Evolutionary conservation across 2,329 filamentous ascomycete genomes (phyloP).

Genomic region (Pyrenophora tritici-repentis): DNA sequence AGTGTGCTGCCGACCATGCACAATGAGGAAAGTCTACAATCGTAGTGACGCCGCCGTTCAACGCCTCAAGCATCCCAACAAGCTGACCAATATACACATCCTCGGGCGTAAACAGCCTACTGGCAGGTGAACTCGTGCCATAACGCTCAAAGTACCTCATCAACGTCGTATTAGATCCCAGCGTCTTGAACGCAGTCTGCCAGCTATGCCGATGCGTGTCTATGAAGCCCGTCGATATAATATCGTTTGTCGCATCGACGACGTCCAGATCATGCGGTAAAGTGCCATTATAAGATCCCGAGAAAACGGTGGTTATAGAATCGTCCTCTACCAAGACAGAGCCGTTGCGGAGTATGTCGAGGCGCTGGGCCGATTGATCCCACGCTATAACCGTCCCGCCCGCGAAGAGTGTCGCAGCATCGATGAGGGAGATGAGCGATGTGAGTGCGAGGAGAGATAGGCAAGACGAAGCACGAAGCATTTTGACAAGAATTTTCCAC

Average conservation of each 20-base stretch:
- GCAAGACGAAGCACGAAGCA: neutral
- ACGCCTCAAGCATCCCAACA: slow-evolving; percentile 54
- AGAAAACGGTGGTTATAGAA: slow-evolving; percentile 34
- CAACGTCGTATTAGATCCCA: slow-evolving; percentile 56
- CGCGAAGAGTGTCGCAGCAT: slow-evolving; percentile 10
- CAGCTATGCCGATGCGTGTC: slow-evolving; percentile 58
- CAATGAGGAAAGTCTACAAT: slow-evolving; percentile 46
- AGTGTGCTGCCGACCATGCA: slow-evolving; percentile 50
- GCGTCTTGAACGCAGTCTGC: slow-evolving; percentile 61
- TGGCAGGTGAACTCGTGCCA: slow-evolving; percentile 11
- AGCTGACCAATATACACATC: slow-evolving; percentile 32
- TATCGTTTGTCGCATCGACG: slow-evolving; percentile 55
- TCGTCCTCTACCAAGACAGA: slow-evolving; percentile 51
- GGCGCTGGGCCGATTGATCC: slow-evolving; percentile 41
- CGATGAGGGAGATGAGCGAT: slow-evolving; percentile 1
- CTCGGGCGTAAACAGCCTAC: slow-evolving; percentile 17
- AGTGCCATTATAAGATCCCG: slow-evolving; percentile 25
- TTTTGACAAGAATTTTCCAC: neutral
- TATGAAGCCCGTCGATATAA: slow-evolving; percentile 61
- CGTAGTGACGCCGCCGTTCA: slow-evolving; percentile 60
- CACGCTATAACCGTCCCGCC: slow-evolving; percentile 52
- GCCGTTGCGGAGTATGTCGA: slow-evolving; percentile 49
- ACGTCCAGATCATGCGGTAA: slow-evolving; percentile 33
- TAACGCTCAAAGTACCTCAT: slow-evolving; percentile 21
- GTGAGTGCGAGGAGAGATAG: slow-evolving; percentile 3